Evolutionary conservation across 768 basidiomycete species (phyloP).

Genomic region (Mycena latifolia): DNA sequence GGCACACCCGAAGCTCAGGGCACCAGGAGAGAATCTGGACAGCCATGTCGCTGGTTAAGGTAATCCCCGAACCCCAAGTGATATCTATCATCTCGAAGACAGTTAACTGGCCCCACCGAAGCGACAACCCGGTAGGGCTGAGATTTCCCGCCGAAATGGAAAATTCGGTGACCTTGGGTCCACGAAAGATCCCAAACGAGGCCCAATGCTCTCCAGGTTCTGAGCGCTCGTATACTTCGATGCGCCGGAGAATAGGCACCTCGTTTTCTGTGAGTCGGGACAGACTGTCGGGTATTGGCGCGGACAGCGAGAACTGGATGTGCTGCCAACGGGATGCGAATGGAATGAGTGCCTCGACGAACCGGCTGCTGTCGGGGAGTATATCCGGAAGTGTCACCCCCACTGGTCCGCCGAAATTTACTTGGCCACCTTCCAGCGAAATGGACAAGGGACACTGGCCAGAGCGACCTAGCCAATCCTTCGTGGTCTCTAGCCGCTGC

Average conservation of each 20-base stretch:
- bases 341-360: neutral
- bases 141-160: neutral
- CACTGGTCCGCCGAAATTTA: too few species aligned
- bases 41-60: neutral
- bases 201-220: neutral
- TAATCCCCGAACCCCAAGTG: too few species aligned
- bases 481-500: conserved; percentile 11
- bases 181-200: neutral
- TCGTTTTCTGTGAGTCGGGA: neutral
- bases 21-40: neutral
- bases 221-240: neutral
- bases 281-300: neutral
- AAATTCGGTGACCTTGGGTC: neutral
- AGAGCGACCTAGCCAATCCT: conserved; percentile 22
- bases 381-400: too few species aligned
- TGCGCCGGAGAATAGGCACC: neutral
- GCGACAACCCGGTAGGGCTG: neutral
- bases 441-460: conserved; percentile 16
- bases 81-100: neutral
- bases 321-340: conserved; percentile 18
- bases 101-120: neutral
- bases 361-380: too few species aligned
- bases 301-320: neutral
- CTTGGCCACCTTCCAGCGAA: neutral
- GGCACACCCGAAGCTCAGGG: neutral